phyloP scores from a whole-genome alignment of 495 filamentous ascomycete species.

The Penicillium paxilli region DNA sequence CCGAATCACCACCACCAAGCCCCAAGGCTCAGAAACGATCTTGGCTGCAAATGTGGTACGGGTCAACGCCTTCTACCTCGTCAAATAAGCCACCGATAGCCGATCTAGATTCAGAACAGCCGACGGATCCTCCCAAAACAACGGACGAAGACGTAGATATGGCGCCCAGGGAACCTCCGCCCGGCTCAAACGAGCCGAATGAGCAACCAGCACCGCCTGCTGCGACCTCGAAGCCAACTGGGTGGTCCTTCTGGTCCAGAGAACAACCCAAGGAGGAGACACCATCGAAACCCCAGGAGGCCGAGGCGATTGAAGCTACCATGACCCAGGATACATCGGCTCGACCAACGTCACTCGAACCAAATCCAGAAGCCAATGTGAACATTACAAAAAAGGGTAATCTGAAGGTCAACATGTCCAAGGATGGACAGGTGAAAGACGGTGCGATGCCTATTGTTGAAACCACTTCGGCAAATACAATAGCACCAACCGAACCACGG shows the following conservation, averaged over 20 bases:
- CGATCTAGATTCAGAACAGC: conserved; percentile 17
- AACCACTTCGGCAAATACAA: conserved; percentile 35
- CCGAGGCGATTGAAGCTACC: conserved; percentile 65
- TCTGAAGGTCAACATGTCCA: conserved; percentile 43
- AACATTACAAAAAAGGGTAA: conserved; percentile 49
- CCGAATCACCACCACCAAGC: conserved; percentile 20
- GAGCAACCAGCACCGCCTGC: conserved; percentile 40
- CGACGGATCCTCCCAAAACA: conserved; percentile 8
- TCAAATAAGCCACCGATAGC: conserved; percentile 27
- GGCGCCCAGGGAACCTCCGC: conserved; percentile 19
- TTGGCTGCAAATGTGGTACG: conserved; percentile 53
- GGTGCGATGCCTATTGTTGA: conserved; percentile 31
- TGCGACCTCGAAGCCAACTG: conserved; percentile 53
- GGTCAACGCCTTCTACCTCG: conserved; percentile 29
- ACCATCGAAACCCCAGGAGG: conserved; percentile 33
- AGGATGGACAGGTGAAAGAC: conserved; percentile 36
- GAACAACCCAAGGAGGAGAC: conserved; percentile 52
- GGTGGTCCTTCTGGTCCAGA: conserved; percentile 85
- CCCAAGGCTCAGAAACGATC: conserved; percentile 37
- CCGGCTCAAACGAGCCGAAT: conserved; percentile 23
- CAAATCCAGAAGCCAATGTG: conserved; percentile 27
- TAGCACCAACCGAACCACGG: conserved; percentile 12
- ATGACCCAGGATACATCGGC: conserved; percentile 50
- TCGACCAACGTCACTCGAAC: conserved; percentile 13
- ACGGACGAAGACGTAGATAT: conserved; percentile 19